These are phyloP conservation scores for Candida yuanshanica DNA, from an alignment of 805 yeast species.

Conservation along the genomic window DNA sequence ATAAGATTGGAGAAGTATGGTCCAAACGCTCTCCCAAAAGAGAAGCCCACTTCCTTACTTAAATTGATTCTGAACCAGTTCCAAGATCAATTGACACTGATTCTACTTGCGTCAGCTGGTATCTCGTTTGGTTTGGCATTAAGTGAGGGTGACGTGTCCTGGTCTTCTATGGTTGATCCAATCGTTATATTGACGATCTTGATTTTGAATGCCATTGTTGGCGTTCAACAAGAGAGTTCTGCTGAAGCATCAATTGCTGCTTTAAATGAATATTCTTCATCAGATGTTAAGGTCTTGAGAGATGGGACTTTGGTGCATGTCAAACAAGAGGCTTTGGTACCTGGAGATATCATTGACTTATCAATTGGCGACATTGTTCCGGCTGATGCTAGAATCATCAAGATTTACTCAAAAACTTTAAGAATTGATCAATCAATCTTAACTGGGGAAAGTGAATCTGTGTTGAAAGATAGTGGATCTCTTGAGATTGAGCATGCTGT, in stretches of 20 bases:
- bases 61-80: conserved; percentile 31
- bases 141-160: conserved; percentile 26
- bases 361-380: conserved; percentile 39
- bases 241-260: conserved; percentile 50
- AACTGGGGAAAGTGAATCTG: conserved; percentile 43
- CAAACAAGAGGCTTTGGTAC: conserved; percentile 37
- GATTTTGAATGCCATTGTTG: conserved; percentile 40
- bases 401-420: conserved; percentile 33
- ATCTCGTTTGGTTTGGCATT: conserved; percentile 29
- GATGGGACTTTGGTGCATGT: conserved; percentile 36
- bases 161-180: conserved; percentile 30
- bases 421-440: conserved; percentile 41
- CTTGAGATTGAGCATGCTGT: conserved; percentile 30
- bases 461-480: conserved; percentile 27
- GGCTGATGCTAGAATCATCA: conserved; percentile 41
- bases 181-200: conserved; percentile 42
- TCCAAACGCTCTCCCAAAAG: conserved; percentile 29
- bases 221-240: conserved; percentile 44
- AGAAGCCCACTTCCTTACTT: conserved; percentile 30
- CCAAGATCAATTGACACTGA: conserved; percentile 30
- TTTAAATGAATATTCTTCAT: conserved; percentile 38
- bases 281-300: conserved; percentile 41
- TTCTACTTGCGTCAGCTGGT: conserved; percentile 28
- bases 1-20: conserved; percentile 17
- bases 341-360: conserved; percentile 40